Conservation (phyloP, 2,329 filamentous ascomycete species). For the Colletotrichum sp. region DNA sequence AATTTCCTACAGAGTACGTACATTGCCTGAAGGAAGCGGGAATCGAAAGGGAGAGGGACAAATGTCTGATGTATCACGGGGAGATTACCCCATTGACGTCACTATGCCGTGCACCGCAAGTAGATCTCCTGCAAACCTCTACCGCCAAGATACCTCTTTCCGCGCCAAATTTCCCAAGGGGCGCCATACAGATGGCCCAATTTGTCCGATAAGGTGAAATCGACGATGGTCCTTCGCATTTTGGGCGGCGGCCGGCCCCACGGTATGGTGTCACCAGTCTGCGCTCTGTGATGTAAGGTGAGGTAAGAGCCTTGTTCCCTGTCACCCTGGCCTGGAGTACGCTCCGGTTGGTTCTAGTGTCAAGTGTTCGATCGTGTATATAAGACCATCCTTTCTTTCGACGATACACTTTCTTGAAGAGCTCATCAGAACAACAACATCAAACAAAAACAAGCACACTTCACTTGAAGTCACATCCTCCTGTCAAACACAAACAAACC, state of each 20-base stretch:
- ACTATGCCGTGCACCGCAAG: constrained; percentile 12
- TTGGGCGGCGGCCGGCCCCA: neutral
- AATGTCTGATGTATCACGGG: constrained; percentile 14
- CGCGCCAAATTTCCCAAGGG: neutral
- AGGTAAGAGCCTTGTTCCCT: neutral
- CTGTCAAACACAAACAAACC: neutral
- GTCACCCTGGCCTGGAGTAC: neutral
- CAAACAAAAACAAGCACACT: neutral
- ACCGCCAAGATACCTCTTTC: neutral
- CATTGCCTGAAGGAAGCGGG: neutral
- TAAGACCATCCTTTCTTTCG: neutral
- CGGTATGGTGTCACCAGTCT: constrained; percentile 9
- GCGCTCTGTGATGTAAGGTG: constrained; percentile 14
- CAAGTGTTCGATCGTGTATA: neutral
- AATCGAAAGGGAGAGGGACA: neutral
- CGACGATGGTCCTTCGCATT: neutral
- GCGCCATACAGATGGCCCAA: neutral
- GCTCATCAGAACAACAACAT: neutral
- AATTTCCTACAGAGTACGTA: neutral
- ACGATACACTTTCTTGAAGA: no score
- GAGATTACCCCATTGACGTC: constrained; percentile 16
- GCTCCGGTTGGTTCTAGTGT: neutral
- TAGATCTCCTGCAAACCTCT: constrained; percentile 6
- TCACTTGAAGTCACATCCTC: neutral
- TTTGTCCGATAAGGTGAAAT: neutral